phyloP scores from a whole-genome alignment of 257 asterid genomes.

The Lycium barbarum region DNA sequence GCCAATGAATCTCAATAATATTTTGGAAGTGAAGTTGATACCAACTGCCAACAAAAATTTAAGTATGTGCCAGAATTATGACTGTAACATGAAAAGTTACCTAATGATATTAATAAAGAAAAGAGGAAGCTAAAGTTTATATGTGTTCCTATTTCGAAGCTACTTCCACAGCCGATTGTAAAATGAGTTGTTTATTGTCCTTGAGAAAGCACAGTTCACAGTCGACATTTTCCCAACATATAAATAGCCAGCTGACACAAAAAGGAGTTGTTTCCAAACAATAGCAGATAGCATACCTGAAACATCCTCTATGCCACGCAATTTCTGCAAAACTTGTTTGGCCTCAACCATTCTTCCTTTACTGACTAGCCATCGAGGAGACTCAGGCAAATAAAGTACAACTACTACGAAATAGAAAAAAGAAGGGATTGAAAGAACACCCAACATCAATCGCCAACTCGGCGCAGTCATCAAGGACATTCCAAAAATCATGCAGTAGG shows the following conservation, averaged over 20 bases:
- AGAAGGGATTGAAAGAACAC: slow-evolving; percentile 83
- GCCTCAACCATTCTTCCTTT: slow-evolving; percentile 85
- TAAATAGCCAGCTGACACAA: slow-evolving; percentile 19
- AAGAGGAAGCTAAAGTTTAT: not conserved
- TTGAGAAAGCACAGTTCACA: not conserved
- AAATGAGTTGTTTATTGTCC: not conserved
- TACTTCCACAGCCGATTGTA: not conserved
- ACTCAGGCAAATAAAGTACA: slow-evolving; percentile 73
- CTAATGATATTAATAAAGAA: not conserved
- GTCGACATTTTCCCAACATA: not conserved
- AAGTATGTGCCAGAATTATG: not conserved
- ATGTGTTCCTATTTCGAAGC: not conserved
- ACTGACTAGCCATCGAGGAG: slow-evolving; percentile 91
- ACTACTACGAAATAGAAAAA: slow-evolving; percentile 58
- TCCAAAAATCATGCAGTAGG: slow-evolving; percentile 80
- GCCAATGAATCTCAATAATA: not conserved
- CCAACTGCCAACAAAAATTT: not conserved
- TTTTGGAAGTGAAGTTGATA: not conserved
- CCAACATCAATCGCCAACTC: slow-evolving; percentile 87
- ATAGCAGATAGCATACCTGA: slow-evolving; percentile 52
- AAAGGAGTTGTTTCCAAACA: not conserved
- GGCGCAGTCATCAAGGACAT: slow-evolving; percentile 64
- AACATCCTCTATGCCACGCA: slow-evolving; percentile 84
- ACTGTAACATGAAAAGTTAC: not conserved
- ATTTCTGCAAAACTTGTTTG: slow-evolving; percentile 63